Conservation (phyloP, 768 basidiomycete species). For the Coprinopsis marcescibilis region DNA sequence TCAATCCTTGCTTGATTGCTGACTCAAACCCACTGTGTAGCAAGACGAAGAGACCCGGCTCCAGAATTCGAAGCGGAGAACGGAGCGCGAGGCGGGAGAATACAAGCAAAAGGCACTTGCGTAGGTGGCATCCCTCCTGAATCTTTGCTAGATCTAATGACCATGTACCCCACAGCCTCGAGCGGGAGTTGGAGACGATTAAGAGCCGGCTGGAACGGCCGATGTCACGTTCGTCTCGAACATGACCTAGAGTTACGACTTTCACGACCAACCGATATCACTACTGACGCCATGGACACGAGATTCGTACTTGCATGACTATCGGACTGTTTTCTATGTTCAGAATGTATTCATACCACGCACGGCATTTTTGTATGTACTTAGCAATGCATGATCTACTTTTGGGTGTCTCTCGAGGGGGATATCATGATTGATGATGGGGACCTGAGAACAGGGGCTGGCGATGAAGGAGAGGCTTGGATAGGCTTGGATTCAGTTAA, state of each 20-base stretch:
- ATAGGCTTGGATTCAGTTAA: too few relatives aligned
- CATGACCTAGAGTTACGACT: slow-evolving; percentile 6
- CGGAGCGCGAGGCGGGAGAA: slow-evolving; percentile 71
- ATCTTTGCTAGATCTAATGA: not conserved
- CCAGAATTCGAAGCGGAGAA: slow-evolving; percentile 65
- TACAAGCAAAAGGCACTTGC: slow-evolving; percentile 64
- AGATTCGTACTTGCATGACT: too few relatives aligned
- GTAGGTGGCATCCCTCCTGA: slow-evolving; percentile 31
- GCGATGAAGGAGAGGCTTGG: too few relatives aligned
- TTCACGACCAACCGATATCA: too few relatives aligned
- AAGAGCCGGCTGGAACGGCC: slow-evolving; percentile 20
- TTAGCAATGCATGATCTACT: not conserved
- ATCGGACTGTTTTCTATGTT: not conserved
- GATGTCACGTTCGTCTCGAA: slow-evolving; percentile 14
- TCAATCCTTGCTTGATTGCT: slow-evolving; percentile 3
- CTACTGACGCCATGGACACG: too few relatives aligned
- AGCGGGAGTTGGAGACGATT: slow-evolving; percentile 23
- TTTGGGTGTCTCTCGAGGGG: too few relatives aligned
- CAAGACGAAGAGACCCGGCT: slow-evolving; percentile 67
- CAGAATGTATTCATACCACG: not conserved
- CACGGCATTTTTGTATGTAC: not conserved
- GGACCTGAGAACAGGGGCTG: too few relatives aligned
- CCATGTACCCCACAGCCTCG: slow-evolving; percentile 15
- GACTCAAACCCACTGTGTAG: slow-evolving; percentile 27
- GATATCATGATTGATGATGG: not conserved